Conservation (phyloP, 176 grass and related monocot genomes). For the Lolium multiflorum region DNA sequence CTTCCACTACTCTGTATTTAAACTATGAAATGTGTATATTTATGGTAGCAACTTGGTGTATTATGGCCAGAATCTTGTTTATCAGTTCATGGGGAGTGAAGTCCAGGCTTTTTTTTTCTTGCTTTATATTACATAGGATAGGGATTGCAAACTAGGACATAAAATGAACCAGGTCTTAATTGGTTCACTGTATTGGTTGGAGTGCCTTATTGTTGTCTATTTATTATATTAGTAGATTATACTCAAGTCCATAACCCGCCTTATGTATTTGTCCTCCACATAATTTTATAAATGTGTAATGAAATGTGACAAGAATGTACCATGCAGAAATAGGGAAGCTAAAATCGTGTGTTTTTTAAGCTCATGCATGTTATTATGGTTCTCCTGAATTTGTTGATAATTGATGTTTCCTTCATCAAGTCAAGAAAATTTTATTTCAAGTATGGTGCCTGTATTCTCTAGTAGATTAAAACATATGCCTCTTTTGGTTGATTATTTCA, state of each 20-base stretch:
- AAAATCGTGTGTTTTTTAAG: neutral
- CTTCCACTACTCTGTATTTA: neutral
- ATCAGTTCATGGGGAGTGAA: neutral
- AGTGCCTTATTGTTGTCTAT: neutral
- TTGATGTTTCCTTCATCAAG: conserved; percentile 7
- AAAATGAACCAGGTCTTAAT: conserved; percentile 4
- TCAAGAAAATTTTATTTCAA: neutral
- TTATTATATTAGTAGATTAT: neutral
- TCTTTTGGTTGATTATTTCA: conserved; percentile 2
- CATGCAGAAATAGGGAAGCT: neutral
- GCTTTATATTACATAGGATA: neutral
- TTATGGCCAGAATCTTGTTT: neutral
- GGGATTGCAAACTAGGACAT: neutral
- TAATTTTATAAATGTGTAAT: neutral
- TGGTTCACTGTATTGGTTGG: neutral
- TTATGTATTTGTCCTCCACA: neutral
- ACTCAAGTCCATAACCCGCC: neutral
- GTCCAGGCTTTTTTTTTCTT: neutral
- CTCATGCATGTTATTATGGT: neutral
- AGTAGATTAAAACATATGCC: neutral
- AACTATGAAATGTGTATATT: neutral
- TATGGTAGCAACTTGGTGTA: neutral
- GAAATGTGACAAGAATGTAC: neutral
- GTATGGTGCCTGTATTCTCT: neutral
- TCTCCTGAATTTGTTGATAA: neutral